Conservation (phyloP, 768 basidiomycete genomes). For the Leccinum truebloodii region DNA sequence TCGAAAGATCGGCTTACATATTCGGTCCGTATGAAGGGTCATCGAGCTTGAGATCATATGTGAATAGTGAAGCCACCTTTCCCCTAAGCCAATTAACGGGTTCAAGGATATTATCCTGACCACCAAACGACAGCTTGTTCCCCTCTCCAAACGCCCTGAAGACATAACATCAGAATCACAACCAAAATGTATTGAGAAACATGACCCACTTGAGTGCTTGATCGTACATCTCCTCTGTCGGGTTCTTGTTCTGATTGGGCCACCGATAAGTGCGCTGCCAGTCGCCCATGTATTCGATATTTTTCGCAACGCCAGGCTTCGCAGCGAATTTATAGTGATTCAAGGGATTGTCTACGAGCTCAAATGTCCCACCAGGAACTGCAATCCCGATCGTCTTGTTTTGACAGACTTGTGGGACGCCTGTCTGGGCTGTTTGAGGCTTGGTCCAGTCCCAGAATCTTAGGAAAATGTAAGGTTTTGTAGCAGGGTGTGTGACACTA, state of each 20-base stretch:
- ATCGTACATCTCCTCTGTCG: constrained; percentile 15
- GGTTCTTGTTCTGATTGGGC: not conserved
- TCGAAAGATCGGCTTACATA: not conserved
- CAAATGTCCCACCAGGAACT: not conserved
- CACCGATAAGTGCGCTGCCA: constrained; percentile 22
- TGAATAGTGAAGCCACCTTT: constrained; percentile 17
- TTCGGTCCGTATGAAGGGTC: constrained; percentile 10
- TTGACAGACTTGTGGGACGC: constrained; percentile 10
- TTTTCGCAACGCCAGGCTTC: not conserved
- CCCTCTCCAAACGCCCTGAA: constrained; percentile 8
- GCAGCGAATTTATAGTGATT: constrained; percentile 13
- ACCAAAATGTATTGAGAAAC: too few species aligned
- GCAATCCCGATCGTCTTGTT: not conserved
- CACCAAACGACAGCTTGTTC: not conserved
- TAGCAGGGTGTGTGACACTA: not conserved
- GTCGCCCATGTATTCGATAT: constrained; percentile 6
- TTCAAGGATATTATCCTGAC: not conserved
- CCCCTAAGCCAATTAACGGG: constrained; percentile 19
- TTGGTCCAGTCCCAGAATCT: constrained; percentile 25
- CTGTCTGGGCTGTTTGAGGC: not conserved
- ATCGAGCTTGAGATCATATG: constrained; percentile 11
- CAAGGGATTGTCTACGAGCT: constrained; percentile 10
- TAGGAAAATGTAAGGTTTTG: not conserved
- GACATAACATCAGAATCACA: not conserved
- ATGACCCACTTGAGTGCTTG: constrained; percentile 12